phyloP scores from a whole-genome alignment of 352 stramenopile species.

The Thalassiosira oceanica region DNA sequence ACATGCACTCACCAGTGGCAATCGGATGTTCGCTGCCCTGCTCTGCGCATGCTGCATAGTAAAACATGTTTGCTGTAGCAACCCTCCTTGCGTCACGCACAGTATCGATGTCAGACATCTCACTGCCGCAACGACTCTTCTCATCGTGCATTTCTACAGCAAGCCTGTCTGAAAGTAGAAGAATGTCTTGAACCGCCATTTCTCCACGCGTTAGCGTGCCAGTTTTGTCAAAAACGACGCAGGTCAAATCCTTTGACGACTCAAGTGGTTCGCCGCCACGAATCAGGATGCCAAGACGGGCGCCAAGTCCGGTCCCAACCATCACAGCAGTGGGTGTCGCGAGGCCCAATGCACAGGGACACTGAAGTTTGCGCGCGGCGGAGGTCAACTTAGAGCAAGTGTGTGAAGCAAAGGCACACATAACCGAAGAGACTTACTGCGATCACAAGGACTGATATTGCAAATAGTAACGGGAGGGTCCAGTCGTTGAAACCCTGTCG shows the following conservation, averaged over 20 bases:
- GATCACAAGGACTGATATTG: constrained; percentile 96
- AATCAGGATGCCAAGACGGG: constrained; percentile 95
- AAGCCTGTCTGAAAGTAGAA: constrained; percentile 45
- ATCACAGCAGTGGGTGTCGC: constrained; percentile 98
- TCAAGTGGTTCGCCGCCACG: constrained; percentile 90
- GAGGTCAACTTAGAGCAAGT: no score
- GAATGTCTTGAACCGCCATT: constrained; percentile 59
- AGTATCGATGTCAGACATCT: neutral
- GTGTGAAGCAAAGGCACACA: no score
- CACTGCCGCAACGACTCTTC: constrained; percentile 4
- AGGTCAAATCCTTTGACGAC: constrained; percentile 83
- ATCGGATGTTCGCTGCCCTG: constrained; percentile 92
- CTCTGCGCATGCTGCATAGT: constrained; percentile 89
- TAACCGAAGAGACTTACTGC: no score
- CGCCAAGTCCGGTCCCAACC: constrained; percentile 96
- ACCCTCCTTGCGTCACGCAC: constrained; percentile 12
- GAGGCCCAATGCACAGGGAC: constrained; percentile 97
- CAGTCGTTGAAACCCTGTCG: constrained; percentile 58
- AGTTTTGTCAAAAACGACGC: constrained; percentile 99
- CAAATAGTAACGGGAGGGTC: constrained; percentile 91
- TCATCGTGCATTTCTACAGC: neutral
- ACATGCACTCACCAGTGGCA: constrained; percentile 82
- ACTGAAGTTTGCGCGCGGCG: no score
- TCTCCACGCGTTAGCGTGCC: constrained; percentile 73
- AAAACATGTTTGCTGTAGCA: constrained; percentile 51